Percentiles rank a stretch among this genome's conserved stretches.
These are phyloP conservation scores for Biscutella laevigata DNA, from an alignment of 441 rosid species.

Conservation along the genomic window DNA sequence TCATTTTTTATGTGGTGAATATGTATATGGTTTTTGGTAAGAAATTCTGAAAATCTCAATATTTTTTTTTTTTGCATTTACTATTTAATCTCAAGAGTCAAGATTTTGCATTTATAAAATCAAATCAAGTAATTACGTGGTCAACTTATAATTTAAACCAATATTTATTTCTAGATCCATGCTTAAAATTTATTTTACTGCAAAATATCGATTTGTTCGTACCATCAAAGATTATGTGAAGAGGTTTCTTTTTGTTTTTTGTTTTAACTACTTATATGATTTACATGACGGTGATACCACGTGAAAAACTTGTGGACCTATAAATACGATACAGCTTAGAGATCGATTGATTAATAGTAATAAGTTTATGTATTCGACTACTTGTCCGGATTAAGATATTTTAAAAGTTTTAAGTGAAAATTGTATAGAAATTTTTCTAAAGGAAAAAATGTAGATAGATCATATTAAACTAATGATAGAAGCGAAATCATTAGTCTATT, in stretches of 20 bases:
- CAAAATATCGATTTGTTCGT: conserved; percentile 13
- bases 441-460: conserved; percentile 14
- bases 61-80: background rate
- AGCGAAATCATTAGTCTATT: conserved; percentile 11
- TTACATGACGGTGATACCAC: conserved; percentile 12
- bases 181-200: background rate
- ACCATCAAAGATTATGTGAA: conserved; percentile 16
- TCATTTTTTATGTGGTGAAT: conserved; percentile 1
- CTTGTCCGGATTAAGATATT: too few species aligned
- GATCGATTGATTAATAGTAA: too few species aligned
- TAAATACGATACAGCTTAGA: too few species aligned
- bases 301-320: conserved; percentile 16
- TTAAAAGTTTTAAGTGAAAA: background rate
- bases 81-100: background rate
- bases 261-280: conserved; percentile 1
- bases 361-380: too few species aligned
- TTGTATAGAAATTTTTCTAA: background rate
- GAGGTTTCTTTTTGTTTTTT: conserved; percentile 19
- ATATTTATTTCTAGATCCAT: background rate
- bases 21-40: background rate
- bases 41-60: background rate
- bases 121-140: background rate
- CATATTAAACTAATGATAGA: conserved; percentile 4
- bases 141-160: background rate
- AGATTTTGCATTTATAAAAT: background rate